Evolutionary conservation across 2,329 filamentous ascomycete genomes (phyloP).

Genomic region (Venturia asperata): DNA sequence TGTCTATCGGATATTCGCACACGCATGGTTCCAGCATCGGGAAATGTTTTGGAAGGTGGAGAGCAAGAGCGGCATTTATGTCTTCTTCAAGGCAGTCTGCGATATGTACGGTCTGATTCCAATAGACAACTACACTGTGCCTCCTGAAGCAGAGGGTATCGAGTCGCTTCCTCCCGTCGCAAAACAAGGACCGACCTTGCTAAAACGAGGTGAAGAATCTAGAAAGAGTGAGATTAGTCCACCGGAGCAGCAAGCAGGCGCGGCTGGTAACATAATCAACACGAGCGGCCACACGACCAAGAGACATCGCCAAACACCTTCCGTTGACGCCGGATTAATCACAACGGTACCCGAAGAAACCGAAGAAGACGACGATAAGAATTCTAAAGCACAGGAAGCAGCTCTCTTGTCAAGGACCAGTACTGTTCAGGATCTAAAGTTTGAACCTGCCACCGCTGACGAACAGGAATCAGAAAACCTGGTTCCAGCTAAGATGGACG

Average conservation of each 20-base stretch:
- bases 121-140: constrained; percentile 92
- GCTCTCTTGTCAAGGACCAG: not conserved
- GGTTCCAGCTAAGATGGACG: not conserved
- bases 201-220: constrained; percentile 32
- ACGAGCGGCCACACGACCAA: constrained; percentile 64
- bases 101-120: constrained; percentile 85
- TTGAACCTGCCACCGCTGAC: not conserved
- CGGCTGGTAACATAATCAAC: constrained; percentile 38
- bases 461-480: not conserved
- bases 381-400: not conserved
- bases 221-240: constrained; percentile 17
- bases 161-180: constrained; percentile 39
- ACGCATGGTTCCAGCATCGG: constrained; percentile 97
- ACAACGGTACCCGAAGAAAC: constrained; percentile 76
- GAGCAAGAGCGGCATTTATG: constrained; percentile 80
- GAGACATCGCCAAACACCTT: constrained; percentile 75
- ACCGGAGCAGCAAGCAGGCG: not conserved
- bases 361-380: constrained; percentile 55
- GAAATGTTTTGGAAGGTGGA: constrained; percentile 94
- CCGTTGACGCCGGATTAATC: constrained; percentile 64
- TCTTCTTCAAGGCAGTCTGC: constrained; percentile 95
- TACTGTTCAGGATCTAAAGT: not conserved
- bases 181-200: constrained; percentile 26
- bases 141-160: constrained; percentile 81
- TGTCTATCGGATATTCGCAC: constrained; percentile 92